A percentile compares a stretch with the other conserved stretches of the same genome.
phyloP scores from a whole-genome alignment of 768 basidiomycete species.

The Mycena olivaceomarginata region DNA sequence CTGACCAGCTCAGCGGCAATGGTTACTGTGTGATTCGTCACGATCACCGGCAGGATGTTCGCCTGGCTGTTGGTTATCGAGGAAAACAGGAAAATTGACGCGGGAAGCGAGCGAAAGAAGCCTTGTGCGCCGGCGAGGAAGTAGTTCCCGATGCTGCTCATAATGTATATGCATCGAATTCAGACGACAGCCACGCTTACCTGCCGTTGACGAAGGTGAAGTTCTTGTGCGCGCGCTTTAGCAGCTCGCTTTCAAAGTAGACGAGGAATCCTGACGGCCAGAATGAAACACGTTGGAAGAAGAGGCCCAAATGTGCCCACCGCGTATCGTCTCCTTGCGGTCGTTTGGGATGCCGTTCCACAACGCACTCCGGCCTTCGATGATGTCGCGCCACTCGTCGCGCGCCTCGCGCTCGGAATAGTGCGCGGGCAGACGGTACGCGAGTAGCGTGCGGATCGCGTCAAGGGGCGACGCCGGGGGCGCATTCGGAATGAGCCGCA shows the following conservation, averaged over 20 bases:
- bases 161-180: conserved; percentile 18
- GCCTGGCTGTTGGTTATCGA: conserved; percentile 93
- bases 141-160: conserved; percentile 89
- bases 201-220: conserved; percentile 96
- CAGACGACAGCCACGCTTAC: conserved; percentile 52
- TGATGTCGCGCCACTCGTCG: conserved; percentile 94
- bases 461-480: conserved; percentile 77
- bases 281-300: not conserved
- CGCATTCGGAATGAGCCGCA: conserved; percentile 88
- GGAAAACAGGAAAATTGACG: conserved; percentile 95
- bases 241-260: conserved; percentile 91
- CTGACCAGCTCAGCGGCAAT: conserved; percentile 91
- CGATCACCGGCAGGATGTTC: conserved; percentile 91
- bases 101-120: conserved; percentile 94
- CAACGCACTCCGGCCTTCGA: conserved; percentile 88
- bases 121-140: conserved; percentile 92
- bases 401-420: conserved; percentile 85
- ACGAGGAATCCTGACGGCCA: conserved; percentile 88
- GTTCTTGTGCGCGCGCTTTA: conserved; percentile 93
- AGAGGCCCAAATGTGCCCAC: conserved; percentile 65
- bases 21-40: conserved; percentile 97
- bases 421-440: conserved; percentile 84
- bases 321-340: conserved; percentile 93
- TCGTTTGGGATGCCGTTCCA: conserved; percentile 94
- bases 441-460: conserved; percentile 85